A percentile compares a stretch with the other conserved stretches of the same genome.
These are phyloP conservation scores for Aspergillus carbonarius DNA, from an alignment of 2,329 filamentous ascomycete species.

Conservation along the genomic window DNA sequence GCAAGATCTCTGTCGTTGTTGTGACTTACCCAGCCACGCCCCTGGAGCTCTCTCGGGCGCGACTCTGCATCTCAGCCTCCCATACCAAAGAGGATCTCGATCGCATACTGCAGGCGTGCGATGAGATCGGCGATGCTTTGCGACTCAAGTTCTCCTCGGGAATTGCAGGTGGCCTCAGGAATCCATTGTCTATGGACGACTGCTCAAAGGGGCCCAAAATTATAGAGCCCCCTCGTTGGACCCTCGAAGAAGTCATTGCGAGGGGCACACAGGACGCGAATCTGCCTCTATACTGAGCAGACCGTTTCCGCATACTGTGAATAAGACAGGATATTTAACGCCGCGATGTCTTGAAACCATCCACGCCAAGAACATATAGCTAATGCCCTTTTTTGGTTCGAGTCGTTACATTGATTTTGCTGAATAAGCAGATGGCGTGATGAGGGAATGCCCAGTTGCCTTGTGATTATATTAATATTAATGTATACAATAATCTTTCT, in stretches of 20 bases:
- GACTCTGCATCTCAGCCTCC: constrained; percentile 88
- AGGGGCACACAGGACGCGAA: constrained; percentile 71
- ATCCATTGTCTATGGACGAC: constrained; percentile 55
- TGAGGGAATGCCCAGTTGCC: background rate
- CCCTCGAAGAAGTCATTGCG: constrained; percentile 68
- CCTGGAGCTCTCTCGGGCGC: constrained; percentile 83
- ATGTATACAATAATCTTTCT: constrained; percentile 4
- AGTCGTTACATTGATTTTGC: background rate
- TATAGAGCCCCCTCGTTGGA: constrained; percentile 71
- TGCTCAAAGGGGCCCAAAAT: constrained; percentile 42
- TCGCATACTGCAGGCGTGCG: constrained; percentile 79
- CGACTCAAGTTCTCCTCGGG: constrained; percentile 93
- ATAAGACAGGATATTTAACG: background rate
- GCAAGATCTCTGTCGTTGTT: constrained; percentile 93
- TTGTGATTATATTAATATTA: constrained; percentile 5
- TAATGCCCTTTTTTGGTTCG: background rate
- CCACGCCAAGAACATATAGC: background rate
- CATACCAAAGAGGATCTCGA: constrained; percentile 98
- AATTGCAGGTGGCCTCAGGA: constrained; percentile 75
- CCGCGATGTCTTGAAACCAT: background rate
- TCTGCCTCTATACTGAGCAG: constrained; percentile 58
- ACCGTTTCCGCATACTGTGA: background rate
- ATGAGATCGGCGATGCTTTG: constrained; percentile 82
- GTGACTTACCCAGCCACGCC: constrained; percentile 94
- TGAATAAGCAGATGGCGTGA: background rate